phyloP scores from a whole-genome alignment of 768 basidiomycete genomes.

The Podaxis sp. region DNA sequence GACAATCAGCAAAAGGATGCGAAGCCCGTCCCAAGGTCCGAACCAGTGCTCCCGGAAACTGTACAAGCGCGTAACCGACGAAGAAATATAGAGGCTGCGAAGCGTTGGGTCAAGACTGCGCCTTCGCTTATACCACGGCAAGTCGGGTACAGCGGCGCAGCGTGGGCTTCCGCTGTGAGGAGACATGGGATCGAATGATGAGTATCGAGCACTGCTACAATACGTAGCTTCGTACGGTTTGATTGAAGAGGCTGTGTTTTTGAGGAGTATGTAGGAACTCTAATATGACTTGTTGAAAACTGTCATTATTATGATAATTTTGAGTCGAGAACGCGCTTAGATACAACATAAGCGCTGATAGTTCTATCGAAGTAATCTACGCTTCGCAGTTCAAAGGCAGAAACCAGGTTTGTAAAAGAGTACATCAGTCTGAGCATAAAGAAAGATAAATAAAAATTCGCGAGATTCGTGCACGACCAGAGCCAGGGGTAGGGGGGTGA shows the following conservation, averaged over 20 bases:
- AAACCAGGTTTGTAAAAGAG: background rate
- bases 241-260: background rate
- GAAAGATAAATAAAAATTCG: background rate
- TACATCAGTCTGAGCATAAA: background rate
- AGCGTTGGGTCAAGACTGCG: background rate
- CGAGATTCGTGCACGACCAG: background rate
- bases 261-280: background rate
- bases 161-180: slow-evolving; percentile 9
- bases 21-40: background rate
- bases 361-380: background rate
- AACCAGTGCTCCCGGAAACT: background rate
- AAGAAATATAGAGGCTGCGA: background rate
- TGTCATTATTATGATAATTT: background rate
- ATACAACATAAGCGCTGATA: background rate
- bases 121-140: background rate
- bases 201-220: background rate
- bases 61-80: slow-evolving; percentile 1
- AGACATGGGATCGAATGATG: background rate
- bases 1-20: background rate
- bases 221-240: background rate
- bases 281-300: slow-evolving; percentile 4
- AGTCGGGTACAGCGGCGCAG: slow-evolving; percentile 12
- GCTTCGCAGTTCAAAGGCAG: background rate
- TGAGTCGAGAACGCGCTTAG: background rate
- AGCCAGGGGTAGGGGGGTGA: background rate